Conservation (phyloP, 352 stramenopile species). For the Thalassiosira livingstoniorum region DNA sequence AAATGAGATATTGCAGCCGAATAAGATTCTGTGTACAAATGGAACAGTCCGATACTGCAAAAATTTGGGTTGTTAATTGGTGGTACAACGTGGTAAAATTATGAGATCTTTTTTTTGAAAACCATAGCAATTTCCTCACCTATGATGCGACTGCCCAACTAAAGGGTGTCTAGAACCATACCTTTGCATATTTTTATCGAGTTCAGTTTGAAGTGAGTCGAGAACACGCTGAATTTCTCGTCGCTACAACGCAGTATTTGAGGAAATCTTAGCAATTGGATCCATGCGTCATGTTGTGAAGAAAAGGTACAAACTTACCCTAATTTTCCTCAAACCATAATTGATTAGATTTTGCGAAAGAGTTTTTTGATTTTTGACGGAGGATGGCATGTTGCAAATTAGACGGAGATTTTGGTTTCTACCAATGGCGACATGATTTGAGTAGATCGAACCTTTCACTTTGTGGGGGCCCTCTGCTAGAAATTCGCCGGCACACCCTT, state of each 20-base stretch:
- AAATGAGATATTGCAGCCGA: slow-evolving; percentile 39
- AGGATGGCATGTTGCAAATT: slow-evolving; percentile 27
- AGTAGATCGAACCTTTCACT: slow-evolving; percentile 6
- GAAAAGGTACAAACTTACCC: neutral
- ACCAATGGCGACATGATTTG: slow-evolving; percentile 10
- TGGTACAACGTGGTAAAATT: too few species aligned
- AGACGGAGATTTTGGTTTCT: slow-evolving; percentile 28
- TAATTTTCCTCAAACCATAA: slow-evolving; percentile 35
- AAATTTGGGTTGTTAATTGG: too few species aligned
- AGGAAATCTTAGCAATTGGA: neutral
- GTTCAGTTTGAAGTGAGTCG: slow-evolving; percentile 1
- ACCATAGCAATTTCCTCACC: neutral
- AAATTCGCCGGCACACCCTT: slow-evolving; percentile 24
- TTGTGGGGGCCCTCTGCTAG: neutral
- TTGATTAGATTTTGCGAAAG: slow-evolving; percentile 48
- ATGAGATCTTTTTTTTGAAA: too few species aligned
- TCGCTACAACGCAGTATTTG: neutral
- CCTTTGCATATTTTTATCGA: slow-evolving; percentile 40
- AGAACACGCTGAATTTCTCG: slow-evolving; percentile 16
- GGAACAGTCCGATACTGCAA: slow-evolving; percentile 37
- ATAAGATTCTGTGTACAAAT: slow-evolving; percentile 36
- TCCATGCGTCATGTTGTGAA: neutral
- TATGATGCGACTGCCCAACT: slow-evolving; percentile 36
- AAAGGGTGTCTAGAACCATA: slow-evolving; percentile 43
- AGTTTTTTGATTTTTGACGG: slow-evolving; percentile 16